Evolutionary conservation across 306 rosid species (phyloP).

Genomic region (Delonix regia): DNA sequence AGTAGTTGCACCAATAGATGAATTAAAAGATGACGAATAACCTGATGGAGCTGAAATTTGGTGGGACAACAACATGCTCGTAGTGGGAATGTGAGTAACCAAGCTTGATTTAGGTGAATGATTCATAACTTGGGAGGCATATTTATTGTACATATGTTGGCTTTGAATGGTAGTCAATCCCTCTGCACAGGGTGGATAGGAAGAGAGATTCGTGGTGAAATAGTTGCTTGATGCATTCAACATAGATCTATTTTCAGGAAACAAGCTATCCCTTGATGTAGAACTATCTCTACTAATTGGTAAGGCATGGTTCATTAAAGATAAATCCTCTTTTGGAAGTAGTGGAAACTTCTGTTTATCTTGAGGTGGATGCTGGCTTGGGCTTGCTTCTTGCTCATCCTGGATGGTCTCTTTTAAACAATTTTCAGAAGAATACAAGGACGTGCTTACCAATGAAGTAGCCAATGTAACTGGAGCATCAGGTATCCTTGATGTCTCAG

Average conservation of each 20-base stretch:
- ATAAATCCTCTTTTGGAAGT: slow-evolving; percentile 44
- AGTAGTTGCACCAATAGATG: slow-evolving; percentile 43
- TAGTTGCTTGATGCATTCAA: slow-evolving; percentile 49
- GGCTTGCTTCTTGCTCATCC: slow-evolving; percentile 48
- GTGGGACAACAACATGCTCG: slow-evolving; percentile 41
- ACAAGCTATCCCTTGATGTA: slow-evolving; percentile 38
- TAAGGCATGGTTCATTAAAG: slow-evolving; percentile 16
- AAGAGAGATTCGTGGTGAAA: slow-evolving; percentile 43
- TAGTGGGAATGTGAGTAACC: slow-evolving; percentile 30
- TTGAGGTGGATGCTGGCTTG: slow-evolving; percentile 47
- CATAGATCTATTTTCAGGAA: slow-evolving; percentile 54
- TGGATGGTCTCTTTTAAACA: slow-evolving; percentile 44
- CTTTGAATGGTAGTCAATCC: slow-evolving; percentile 45
- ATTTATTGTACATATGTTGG: slow-evolving; percentile 41
- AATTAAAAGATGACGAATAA: slow-evolving; percentile 47
- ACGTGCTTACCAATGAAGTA: slow-evolving; percentile 45
- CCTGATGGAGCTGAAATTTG: slow-evolving; percentile 44
- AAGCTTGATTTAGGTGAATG: slow-evolving; percentile 38
- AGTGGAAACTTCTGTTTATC: slow-evolving; percentile 45
- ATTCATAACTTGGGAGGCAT: slow-evolving; percentile 37
- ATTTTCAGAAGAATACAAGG: slow-evolving; percentile 45
- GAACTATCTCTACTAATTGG: slow-evolving; percentile 39
- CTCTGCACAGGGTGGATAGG: slow-evolving; percentile 48
- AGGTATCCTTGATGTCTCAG: slow-evolving; percentile 51
- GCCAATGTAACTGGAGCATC: slow-evolving; percentile 46